Conservation (phyloP, 2,329 filamentous ascomycete species). For the Geosmithia morbida region DNA sequence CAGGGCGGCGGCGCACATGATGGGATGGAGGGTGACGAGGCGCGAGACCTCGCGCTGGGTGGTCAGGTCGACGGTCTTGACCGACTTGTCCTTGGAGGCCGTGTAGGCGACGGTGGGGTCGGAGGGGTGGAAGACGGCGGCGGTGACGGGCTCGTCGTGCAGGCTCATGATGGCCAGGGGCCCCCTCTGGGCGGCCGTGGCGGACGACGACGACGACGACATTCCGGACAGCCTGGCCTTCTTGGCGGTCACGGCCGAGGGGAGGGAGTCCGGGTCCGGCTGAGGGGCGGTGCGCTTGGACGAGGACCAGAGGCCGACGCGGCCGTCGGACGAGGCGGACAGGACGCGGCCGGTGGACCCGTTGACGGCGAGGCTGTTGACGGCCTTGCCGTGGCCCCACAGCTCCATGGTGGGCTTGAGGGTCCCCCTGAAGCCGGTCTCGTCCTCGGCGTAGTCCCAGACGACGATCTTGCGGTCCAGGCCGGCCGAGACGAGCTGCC, state of each 20-base stretch:
- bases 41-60: constrained; percentile 68
- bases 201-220: constrained; percentile 25
- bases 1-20: constrained; percentile 67
- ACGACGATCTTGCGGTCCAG: constrained; percentile 75
- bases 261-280: constrained; percentile 55
- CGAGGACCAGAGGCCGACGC: constrained; percentile 78
- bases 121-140: constrained; percentile 69
- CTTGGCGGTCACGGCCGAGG: constrained; percentile 52
- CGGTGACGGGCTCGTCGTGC: constrained; percentile 62
- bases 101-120: constrained; percentile 88
- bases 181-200: constrained; percentile 54
- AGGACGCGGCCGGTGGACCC: constrained; percentile 62
- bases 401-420: constrained; percentile 67
- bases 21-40: constrained; percentile 67
- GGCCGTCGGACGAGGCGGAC: constrained; percentile 72
- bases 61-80: constrained; percentile 82
- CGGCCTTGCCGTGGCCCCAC: constrained; percentile 63
- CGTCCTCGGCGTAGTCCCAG: constrained; percentile 71
- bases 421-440: constrained; percentile 41
- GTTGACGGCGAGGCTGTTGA: constrained; percentile 65
- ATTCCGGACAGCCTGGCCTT: constrained; percentile 52
- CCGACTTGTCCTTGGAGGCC: constrained; percentile 76
- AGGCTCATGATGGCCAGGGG: constrained; percentile 59
- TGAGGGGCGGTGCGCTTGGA: constrained; percentile 62
- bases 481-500: constrained; percentile 68